Percentiles rank a stretch among this genome's conserved stretches.
Evolutionary conservation across 805 yeast species (phyloP).

Genomic region (Starmerella geochares): DNA sequence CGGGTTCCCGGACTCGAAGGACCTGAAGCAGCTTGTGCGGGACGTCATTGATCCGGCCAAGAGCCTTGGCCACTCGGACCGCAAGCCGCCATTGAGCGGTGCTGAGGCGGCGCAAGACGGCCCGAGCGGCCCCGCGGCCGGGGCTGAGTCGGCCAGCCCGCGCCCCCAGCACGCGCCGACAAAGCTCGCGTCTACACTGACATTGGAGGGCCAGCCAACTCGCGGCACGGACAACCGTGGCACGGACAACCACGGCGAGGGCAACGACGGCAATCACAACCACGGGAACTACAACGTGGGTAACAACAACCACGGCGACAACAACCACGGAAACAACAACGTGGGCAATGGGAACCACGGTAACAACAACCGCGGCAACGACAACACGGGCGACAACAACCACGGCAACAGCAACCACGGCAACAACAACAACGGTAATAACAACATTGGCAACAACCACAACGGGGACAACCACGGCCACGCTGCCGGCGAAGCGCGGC

Average conservation of each 20-base stretch:
- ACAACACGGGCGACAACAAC: neutral
- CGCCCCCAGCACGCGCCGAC: too few species aligned
- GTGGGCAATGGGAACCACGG: too few species aligned
- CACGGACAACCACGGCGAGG: neutral
- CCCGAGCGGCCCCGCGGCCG: neutral
- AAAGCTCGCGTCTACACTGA: too few species aligned
- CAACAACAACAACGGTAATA: neutral
- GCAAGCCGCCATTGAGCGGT: constrained; percentile 9
- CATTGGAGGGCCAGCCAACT: neutral
- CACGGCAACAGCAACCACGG: neutral
- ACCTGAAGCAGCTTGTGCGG: constrained; percentile 57
- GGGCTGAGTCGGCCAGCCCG: too few species aligned
- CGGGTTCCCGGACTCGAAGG: constrained; percentile 83
- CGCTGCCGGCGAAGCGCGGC: neutral
- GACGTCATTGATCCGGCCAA: constrained; percentile 46
- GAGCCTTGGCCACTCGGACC: constrained; percentile 57
- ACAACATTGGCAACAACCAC: neutral
- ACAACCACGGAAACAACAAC: neutral
- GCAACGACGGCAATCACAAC: neutral
- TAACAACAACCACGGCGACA: neutral
- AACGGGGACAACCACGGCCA: neutral
- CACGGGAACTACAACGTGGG: neutral
- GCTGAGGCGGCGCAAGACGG: too few species aligned
- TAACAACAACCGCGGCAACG: neutral
- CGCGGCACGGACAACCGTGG: neutral